Base-by-base conservation (phyloP, 2,329 filamentous ascomycete species). In the Leptoxyphium fumago region DNA sequence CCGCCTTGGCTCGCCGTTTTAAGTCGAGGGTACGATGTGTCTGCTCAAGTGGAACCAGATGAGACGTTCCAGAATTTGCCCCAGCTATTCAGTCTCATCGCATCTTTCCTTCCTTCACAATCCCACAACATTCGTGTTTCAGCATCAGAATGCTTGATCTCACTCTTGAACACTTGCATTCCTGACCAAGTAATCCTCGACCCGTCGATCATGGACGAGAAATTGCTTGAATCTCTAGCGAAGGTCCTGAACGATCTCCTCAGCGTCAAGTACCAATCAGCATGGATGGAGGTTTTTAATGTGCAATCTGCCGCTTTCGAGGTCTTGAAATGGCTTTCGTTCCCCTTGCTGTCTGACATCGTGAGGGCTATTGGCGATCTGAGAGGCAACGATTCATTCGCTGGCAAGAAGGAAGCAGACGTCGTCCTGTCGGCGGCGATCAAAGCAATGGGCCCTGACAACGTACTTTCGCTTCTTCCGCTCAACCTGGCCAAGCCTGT, bases 1-100 rank as follows among this genome's bases (percentile, higher is more conserved):
- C 91, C 91, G 1, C 84, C 91, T 0, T 98, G 91, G 91, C 86
- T 98, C 54, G 91, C 91, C 10, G 91, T 98, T 44, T 66, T 98
- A 17, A 95, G 89, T 10, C 74, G 91, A 62, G 91, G 88, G 6
- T 96, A 95, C 63, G 88, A 95, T 60, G 87, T 96, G 5, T 85
- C 86, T 5, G 82, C 87, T 1, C 86, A 94, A 59, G 74, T 95
- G 43, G 81, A 85, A 52, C 82, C 88, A 2, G 82, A 93, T 44
- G 87, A 95, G 44, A 94, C 88, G 0, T 96, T 96, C 59, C 77
- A 83, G 59, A 93, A 91, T 55, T 68, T 98, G 2, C 88, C 91
- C 0, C 81, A 83, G 28, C 69, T 96, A 0, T 95, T 96, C 62
- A 72, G 72, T 44, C 75, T 88, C 70, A 75, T 96, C 2, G 74